Base-by-base conservation (phyloP, 768 basidiomycete genomes). In the Tephrocybe sp. region DNA sequence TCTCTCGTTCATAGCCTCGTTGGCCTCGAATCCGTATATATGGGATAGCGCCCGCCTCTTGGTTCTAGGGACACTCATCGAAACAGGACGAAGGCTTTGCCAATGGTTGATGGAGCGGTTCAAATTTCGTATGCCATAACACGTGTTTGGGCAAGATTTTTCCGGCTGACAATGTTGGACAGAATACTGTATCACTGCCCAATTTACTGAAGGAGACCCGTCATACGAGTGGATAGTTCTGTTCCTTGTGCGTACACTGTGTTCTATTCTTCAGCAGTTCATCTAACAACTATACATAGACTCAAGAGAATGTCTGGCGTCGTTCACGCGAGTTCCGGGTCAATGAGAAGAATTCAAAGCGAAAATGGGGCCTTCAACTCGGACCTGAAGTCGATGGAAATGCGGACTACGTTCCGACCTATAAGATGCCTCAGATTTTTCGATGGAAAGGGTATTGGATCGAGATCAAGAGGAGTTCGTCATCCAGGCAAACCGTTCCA, bases 171-270 rank as follows among this genome's bases (percentile, higher is more conserved):
- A 49, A 21, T 1, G 11, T 17, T 33, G 1, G 11, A 33, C 52
- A 79, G 77, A 73, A 46, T 75, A 73, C 46, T 72, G 68, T 2
- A 67, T 78, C 7, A 73, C 75, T 6, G 78, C 75, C 0, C 68
- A 70, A 30, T 78, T 80, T 51, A 62, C 64, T n/a, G 67, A 76
- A 54, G 73, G 75, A 9, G 77, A 79, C 53, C 76, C 73, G 0
- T 66, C 75, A 1, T 79, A 76, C 51, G 78, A 79, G 44, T 80
- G 78, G 77, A 66, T 80, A 5, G 57, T 76, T 1, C 61, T 70
- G 8, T 74, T 76, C 48, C 58, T 80, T 45, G 77, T 77, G 40
- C 47, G 68, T 58, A 21, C 10, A 18, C 24, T 8, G 18, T 30
- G 25, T 23, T 24, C 18, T 10, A 3, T n/a, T 25, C 20, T 37